Conservation (phyloP, 148 eudicot genomes). For the Chenopodium quinoa region DNA sequence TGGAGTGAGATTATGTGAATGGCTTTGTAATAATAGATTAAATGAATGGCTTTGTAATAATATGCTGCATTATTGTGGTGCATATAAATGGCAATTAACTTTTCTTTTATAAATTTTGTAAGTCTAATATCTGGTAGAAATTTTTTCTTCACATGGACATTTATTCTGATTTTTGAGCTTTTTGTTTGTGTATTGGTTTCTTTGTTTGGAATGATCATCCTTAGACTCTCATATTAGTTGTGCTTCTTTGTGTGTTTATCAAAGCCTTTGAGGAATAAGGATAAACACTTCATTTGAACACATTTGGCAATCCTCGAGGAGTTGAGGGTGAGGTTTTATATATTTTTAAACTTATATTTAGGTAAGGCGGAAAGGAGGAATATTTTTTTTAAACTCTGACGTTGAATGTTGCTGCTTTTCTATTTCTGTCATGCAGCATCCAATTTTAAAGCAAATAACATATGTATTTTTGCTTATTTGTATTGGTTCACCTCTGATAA, state of each 20-base stretch:
- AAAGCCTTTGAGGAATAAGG: not conserved
- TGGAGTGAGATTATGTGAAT: not conserved
- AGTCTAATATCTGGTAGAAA: not conserved
- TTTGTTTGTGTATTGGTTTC: slow-evolving; percentile 3
- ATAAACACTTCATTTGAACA: not conserved
- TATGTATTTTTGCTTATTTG: not conserved
- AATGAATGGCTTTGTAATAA: not conserved
- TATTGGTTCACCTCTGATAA: slow-evolving; percentile 1
- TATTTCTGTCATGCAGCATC: not conserved
- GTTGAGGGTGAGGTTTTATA: not conserved
- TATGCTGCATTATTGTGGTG: not conserved
- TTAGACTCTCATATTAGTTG: not conserved
- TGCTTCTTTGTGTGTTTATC: not conserved
- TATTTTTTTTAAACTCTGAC: not conserved
- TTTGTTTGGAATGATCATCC: not conserved
- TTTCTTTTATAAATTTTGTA: not conserved
- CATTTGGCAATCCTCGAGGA: not conserved
- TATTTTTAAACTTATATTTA: too few species aligned
- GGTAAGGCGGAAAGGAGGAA: not conserved
- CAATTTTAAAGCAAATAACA: slow-evolving; percentile 4
- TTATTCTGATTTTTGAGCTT: not conserved
- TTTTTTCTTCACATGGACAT: slow-evolving; percentile 1
- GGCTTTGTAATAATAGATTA: not conserved
- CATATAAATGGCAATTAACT: not conserved
- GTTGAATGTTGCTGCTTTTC: not conserved